These are phyloP conservation scores for Jacaranda copaia DNA, from an alignment of 257 asterid genomes.

Conservation along the genomic window DNA sequence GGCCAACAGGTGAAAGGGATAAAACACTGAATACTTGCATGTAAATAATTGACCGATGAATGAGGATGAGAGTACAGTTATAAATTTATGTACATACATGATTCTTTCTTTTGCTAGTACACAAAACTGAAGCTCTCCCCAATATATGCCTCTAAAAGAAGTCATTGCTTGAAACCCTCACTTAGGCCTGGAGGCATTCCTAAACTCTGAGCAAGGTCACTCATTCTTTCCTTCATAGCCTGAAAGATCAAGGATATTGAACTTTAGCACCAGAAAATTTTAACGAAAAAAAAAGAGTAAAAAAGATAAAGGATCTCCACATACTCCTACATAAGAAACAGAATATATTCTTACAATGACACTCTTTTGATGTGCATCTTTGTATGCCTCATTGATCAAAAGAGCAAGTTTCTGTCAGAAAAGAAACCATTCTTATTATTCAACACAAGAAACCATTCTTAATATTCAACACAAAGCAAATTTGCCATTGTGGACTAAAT, in stretches of 20 bases:
- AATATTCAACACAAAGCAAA: neutral
- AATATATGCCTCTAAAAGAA: constrained; percentile 1
- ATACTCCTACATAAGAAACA: neutral
- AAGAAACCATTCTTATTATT: constrained; percentile 30
- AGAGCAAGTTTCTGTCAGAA: constrained; percentile 60
- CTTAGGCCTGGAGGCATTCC: constrained; percentile 80
- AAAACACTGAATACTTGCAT: neutral
- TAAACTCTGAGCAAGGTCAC: constrained; percentile 74
- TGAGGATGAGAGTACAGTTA: neutral
- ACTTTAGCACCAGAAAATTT: neutral
- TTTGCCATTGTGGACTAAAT: neutral
- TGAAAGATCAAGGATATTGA: constrained; percentile 33
- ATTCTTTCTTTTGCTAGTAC: constrained; percentile 18
- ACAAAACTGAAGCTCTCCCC: constrained; percentile 35
- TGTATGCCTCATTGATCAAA: constrained; percentile 75
- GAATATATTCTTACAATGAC: constrained; percentile 49
- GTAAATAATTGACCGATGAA: neutral
- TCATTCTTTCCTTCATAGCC: constrained; percentile 86
- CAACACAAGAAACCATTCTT: constrained; percentile 27
- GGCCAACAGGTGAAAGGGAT: no score
- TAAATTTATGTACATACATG: constrained; percentile 26
- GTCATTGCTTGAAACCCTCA: constrained; percentile 53
- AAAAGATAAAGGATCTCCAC: neutral
- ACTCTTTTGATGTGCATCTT: constrained; percentile 80
- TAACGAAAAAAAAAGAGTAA: neutral